Conservation (phyloP, 371 early-diverging fungal species). For the Saksenaea vasiformis region DNA sequence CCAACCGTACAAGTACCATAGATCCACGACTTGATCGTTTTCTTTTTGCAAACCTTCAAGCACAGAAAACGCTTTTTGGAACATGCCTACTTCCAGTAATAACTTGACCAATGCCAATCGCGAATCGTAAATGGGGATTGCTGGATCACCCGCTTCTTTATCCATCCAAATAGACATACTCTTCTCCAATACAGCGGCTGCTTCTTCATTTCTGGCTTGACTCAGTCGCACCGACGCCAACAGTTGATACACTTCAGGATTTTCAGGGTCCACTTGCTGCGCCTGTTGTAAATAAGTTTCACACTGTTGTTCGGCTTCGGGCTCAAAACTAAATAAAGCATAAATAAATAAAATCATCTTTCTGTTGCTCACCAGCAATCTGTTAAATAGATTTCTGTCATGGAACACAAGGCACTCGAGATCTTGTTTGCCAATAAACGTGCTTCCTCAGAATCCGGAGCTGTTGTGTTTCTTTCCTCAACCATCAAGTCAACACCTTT, state of each 20-base stretch:
- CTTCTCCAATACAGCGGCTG: slow-evolving; percentile 64
- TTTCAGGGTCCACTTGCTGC: slow-evolving; percentile 64
- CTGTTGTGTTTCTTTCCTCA: slow-evolving; percentile 22
- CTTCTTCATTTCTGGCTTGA: slow-evolving; percentile 83
- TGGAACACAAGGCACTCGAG: slow-evolving; percentile 85
- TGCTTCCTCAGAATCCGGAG: slow-evolving; percentile 43
- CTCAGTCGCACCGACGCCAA: slow-evolving; percentile 90
- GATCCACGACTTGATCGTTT: slow-evolving; percentile 88
- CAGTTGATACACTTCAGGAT: slow-evolving; percentile 87
- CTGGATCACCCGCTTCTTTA: slow-evolving; percentile 56
- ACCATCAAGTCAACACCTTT: slow-evolving; percentile 80
- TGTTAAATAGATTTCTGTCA: slow-evolving; percentile 95
- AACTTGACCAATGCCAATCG: slow-evolving; percentile 79
- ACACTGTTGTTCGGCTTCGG: slow-evolving; percentile 86
- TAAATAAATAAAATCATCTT: neutral
- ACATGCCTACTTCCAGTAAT: slow-evolving; percentile 78
- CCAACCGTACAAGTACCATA: slow-evolving; percentile 95
- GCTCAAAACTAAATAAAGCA: slow-evolving; percentile 69
- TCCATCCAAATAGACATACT: slow-evolving; percentile 79
- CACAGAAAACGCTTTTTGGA: slow-evolving; percentile 78
- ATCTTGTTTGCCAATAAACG: slow-evolving; percentile 63
- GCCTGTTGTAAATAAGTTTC: slow-evolving; percentile 76
- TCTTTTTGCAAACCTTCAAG: slow-evolving; percentile 83
- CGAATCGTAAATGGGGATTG: slow-evolving; percentile 81
- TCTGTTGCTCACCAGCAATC: slow-evolving; percentile 82